A percentile compares a stretch with the other conserved stretches of the same genome.
These are phyloP conservation scores for Otatea glauca DNA, from an alignment of 176 grass and related monocot species.

Conservation along the genomic window DNA sequence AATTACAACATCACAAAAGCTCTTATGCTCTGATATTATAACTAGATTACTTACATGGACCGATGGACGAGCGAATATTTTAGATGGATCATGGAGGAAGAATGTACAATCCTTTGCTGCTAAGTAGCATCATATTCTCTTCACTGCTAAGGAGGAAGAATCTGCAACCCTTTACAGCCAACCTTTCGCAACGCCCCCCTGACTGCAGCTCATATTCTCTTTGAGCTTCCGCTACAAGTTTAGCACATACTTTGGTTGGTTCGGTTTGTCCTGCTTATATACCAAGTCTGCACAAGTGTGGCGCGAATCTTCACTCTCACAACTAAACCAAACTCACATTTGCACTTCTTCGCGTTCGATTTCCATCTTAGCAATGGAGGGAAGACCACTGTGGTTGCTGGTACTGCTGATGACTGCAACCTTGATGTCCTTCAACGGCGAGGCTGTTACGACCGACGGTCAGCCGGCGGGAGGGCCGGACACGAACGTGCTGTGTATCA, in stretches of 20 bases:
- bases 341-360: background rate
- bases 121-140: conserved; percentile 38
- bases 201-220: conserved; percentile 44
- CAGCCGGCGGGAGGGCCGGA: conserved; percentile 25
- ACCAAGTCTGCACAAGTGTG: background rate
- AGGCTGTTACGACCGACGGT: background rate
- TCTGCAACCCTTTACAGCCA: conserved; percentile 47
- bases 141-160: background rate
- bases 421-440: background rate
- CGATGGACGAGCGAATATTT: background rate
- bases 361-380: conserved; percentile 12
- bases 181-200: conserved; percentile 1
- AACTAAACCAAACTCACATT: background rate
- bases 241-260: background rate
- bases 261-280: conserved; percentile 21
- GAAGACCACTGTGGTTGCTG: background rate
- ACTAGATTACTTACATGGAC: background rate
- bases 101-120: conserved; percentile 25
- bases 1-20: too few species aligned
- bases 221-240: conserved; percentile 48
- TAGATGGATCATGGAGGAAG: background rate
- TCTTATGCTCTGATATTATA: background rate
- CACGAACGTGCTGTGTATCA: conserved; percentile 66
- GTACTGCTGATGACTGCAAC: background rate
- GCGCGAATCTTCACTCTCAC: conserved; percentile 21